Evolutionary conservation across 768 basidiomycete genomes (phyloP), one percentile per base, ranked within the genome.

Genomic region (Peribolospora baueri): DNA sequence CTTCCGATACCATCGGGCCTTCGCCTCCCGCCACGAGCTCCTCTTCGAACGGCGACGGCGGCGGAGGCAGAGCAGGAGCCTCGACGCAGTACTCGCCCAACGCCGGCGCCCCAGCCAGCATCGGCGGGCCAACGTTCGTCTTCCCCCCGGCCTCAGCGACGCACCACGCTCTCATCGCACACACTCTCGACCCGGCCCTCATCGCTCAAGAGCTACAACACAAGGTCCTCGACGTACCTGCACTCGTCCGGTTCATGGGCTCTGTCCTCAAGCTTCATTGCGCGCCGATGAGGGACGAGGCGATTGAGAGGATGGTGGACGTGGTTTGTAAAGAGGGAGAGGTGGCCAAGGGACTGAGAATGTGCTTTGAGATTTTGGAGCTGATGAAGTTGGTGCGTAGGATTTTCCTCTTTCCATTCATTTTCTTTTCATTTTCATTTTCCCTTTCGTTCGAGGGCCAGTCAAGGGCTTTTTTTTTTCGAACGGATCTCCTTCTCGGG

Each of bases 341-440:
- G 59, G 79, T 81, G 7, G 76, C 85, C 50, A 73, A 70, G 55
- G 83, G 84, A 6, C 73, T 90, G 56, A 72, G 81, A 58, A 73
- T 80, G 74, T 85, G 84, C 70, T 76, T 88, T 65, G 86, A 90
- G 64, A 79, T 91, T 58, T 71, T 90, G 45, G 88, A 91, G 69
- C 75, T 90, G 57, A 91, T 93, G 88, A 90, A 90, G 73, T 73
- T 93, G 63, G 87, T 84, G 64, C 64, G 83, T 76, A 47, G 49
- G 48, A 50, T 54, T 59, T 43, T 50, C 7, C 11, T 14, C 37
- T 25, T 14, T 25, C 25, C 25, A 25, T 25, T 55, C 13, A 2
- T 39, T 38, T 38, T 46, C 49, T 58, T 51, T 56, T 59, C 8
- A 58, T 46, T 50, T 55, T 42, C 57, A 58, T 61, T 52, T 60